These are phyloP conservation scores for Ambrosia trifida DNA, from an alignment of 129 eudicot genomes.

Conservation along the genomic window DNA sequence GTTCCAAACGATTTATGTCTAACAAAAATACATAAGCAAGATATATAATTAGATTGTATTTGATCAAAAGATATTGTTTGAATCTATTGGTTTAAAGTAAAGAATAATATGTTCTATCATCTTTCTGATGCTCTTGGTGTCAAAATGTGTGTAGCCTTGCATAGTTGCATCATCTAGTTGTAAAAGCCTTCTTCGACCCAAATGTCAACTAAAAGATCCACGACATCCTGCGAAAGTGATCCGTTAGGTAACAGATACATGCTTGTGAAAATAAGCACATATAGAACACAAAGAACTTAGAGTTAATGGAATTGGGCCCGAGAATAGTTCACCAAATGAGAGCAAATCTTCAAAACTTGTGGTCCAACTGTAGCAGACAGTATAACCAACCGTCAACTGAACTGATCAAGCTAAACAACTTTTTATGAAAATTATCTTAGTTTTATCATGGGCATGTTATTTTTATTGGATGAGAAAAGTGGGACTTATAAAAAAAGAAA, in stretches of 20 bases:
- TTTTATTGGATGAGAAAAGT: not conserved
- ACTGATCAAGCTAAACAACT: slow-evolving; percentile 7
- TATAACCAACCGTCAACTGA: slow-evolving; percentile 8
- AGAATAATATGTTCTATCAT: slow-evolving; percentile 1
- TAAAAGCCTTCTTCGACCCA: slow-evolving; percentile 50
- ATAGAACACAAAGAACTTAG: slow-evolving; percentile 30
- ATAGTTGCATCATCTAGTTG: slow-evolving; percentile 8
- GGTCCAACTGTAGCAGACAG: slow-evolving; percentile 47
- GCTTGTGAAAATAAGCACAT: not conserved
- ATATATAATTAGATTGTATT: not conserved
- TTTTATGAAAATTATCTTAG: not conserved
- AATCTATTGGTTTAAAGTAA: not conserved
- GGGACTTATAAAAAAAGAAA: slow-evolving; percentile 2
- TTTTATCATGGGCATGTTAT: no score
- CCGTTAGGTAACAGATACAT: not conserved
- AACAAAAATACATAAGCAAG: slow-evolving; percentile 1
- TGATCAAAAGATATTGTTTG: not conserved
- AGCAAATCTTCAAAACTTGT: slow-evolving; percentile 46
- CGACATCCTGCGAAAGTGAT: slow-evolving; percentile 46
- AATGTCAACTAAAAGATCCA: slow-evolving; percentile 47
- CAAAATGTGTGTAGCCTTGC: not conserved
- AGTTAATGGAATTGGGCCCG: slow-evolving; percentile 38
- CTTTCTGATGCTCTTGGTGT: slow-evolving; percentile 1
- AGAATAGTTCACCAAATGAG: slow-evolving; percentile 37
- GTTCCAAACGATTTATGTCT: no score